Evolutionary conservation across 352 stramenopile genomes (phyloP).

Genomic region (Phytophthora brassicae): DNA sequence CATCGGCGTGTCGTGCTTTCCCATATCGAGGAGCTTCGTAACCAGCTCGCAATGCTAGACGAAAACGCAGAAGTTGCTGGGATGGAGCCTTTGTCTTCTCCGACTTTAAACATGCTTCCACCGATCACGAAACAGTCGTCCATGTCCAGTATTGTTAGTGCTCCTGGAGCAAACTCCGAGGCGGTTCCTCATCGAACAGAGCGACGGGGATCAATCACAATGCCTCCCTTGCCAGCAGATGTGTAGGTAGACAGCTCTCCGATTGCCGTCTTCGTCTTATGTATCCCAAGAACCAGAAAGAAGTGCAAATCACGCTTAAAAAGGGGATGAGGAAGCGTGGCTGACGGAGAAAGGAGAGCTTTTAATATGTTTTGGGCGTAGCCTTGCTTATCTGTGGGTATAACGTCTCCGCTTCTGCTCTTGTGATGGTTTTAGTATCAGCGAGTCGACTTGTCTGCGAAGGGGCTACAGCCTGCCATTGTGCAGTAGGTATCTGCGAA

Average conservation of each 20-base stretch:
- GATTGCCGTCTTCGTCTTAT: conserved; percentile 15
- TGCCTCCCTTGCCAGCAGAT: conserved; percentile 22
- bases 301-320: conserved; percentile 17
- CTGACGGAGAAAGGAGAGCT: conserved; percentile 28
- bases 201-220: conserved; percentile 51
- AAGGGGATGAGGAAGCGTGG: conserved; percentile 20
- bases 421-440: conserved; percentile 27
- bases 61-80: conserved; percentile 55
- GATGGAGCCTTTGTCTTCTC: conserved; percentile 68
- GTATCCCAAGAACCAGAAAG: conserved; percentile 15
- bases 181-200: conserved; percentile 42
- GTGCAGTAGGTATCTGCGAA: conserved; percentile 86
- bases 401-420: conserved; percentile 9
- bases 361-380: conserved; percentile 39
- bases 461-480: conserved; percentile 83
- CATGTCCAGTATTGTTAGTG: conserved; percentile 37
- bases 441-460: conserved; percentile 83
- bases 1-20: conserved; percentile 83
- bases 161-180: conserved; percentile 19
- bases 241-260: conserved; percentile 35
- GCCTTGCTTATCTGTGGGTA: conserved; percentile 27
- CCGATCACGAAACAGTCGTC: conserved; percentile 57
- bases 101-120: conserved; percentile 78
- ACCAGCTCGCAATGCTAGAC: conserved; percentile 64
- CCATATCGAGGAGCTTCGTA: conserved; percentile 84